These are phyloP conservation scores for Aurantiochytrium sp. DNA, from an alignment of 108 stramenopile species.

Conservation along the genomic window DNA sequence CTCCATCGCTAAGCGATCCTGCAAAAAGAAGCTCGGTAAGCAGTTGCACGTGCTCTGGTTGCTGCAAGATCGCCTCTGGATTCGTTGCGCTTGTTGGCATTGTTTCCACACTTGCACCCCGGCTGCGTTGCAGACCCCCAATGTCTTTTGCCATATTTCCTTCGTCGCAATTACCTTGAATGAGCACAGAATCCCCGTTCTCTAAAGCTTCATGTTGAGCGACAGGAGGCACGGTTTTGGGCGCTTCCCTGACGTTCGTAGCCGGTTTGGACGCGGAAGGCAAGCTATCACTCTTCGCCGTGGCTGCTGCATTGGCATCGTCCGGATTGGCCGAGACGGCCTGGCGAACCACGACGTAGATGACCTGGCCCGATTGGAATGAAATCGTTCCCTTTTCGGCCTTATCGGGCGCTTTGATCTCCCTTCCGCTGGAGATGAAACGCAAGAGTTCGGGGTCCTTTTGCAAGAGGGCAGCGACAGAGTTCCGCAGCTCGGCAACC, in stretches of 20 bases:
- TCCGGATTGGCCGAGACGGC: neutral
- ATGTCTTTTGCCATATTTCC: no score
- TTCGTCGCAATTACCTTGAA: no score
- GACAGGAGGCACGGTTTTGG: no score
- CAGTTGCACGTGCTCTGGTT: neutral
- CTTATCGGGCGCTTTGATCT: neutral
- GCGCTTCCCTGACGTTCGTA: no score
- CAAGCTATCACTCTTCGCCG: neutral
- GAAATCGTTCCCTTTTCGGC: neutral
- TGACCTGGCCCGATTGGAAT: neutral
- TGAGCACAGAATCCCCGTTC: no score
- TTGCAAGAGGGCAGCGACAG: neutral
- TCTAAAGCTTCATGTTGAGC: no score
- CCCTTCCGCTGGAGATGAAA: neutral
- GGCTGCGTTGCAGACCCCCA: no score
- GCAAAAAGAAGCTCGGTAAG: neutral
- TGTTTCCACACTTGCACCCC: no score
- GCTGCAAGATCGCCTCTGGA: neutral
- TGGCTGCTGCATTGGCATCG: neutral
- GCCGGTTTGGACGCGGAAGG: no score
- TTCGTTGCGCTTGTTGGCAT: neutral
- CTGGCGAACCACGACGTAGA: neutral
- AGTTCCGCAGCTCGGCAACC: neutral
- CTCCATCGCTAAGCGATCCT: neutral
- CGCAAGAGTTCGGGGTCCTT: neutral